Evolutionary conservation across 2,329 filamentous ascomycete species (phyloP), one percentile per base, ranked within the genome.

Genomic region (Boeremia exigua): DNA sequence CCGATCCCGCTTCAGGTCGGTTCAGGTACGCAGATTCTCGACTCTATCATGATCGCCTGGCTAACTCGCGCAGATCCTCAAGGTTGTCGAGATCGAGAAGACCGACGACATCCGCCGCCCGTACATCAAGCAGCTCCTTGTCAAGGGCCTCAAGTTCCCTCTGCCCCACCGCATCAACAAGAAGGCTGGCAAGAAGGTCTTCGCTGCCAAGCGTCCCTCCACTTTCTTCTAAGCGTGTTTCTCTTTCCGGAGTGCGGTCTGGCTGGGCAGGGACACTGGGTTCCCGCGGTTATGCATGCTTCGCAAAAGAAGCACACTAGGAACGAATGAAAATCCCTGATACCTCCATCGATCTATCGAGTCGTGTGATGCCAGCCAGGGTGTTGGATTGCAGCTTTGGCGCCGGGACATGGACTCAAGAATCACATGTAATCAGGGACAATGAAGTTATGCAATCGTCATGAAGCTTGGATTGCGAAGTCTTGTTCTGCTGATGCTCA

Each of bases 91-190:
- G 85, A 81, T 99, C 77, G 90, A 96, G 86, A 96, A 96, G 88
- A 85, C 82, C 77, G 91, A 93, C 71, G 92, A 95, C 79, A 84
- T 99, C 85, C 95, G 94, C 86, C 92, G 95, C 81, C 94, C 95
- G 70, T 99, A 99, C 89, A 96, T 99, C 86, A 96, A 93, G 87
- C 95, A 99, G 85, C 91, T 99, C 80, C 83, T 96, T 79, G 83
- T 86, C 82, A 98, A 98, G 90, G 80, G 87, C 82, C 91, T 99
- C 81, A 91, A 90, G 82, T 99, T 99, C 91, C 95, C 95, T 80
- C 91, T 99, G 72, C 95, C 95, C 79, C 95, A 99, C 88, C 95
- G 96, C 77, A 83, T 93, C 77, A 85, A 88, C 84, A 93, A 92
- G 84, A 85, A 86, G 81, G 82, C 81, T 79, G 87, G 84, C 85